Evolutionary conservation across 352 stramenopile species (phyloP).

Genomic region (Phytophthora melonis): DNA sequence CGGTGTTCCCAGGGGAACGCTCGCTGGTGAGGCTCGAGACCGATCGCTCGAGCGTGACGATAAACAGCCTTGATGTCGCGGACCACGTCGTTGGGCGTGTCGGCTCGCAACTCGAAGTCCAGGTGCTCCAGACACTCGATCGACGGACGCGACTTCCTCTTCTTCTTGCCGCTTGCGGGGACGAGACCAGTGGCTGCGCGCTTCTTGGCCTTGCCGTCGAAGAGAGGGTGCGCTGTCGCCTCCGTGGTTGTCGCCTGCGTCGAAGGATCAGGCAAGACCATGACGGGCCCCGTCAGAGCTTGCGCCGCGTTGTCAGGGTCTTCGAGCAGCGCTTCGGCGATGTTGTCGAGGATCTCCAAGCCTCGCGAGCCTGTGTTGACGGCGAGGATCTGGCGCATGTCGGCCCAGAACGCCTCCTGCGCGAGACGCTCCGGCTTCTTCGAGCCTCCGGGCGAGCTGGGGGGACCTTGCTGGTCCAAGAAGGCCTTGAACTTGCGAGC

Average conservation of each 20-base stretch:
- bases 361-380: neutral
- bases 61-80: neutral
- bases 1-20: neutral
- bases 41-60: neutral
- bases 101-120: neutral
- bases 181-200: neutral
- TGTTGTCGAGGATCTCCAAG: neutral
- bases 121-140: neutral
- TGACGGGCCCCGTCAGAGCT: neutral
- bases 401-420: neutral
- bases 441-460: no score
- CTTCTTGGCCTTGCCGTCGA: neutral
- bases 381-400: neutral
- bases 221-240: neutral
- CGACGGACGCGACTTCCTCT: neutral
- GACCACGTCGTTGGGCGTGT: neutral
- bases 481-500: no score
- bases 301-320: neutral
- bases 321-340: neutral
- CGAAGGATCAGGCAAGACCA: neutral
- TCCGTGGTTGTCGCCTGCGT: neutral
- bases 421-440: neutral
- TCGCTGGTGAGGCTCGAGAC: neutral
- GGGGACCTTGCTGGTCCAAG: no score
- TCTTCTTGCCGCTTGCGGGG: neutral